Conservation (phyloP, 2,329 filamentous ascomycete genomes). For the Cladosporium sp. region DNA sequence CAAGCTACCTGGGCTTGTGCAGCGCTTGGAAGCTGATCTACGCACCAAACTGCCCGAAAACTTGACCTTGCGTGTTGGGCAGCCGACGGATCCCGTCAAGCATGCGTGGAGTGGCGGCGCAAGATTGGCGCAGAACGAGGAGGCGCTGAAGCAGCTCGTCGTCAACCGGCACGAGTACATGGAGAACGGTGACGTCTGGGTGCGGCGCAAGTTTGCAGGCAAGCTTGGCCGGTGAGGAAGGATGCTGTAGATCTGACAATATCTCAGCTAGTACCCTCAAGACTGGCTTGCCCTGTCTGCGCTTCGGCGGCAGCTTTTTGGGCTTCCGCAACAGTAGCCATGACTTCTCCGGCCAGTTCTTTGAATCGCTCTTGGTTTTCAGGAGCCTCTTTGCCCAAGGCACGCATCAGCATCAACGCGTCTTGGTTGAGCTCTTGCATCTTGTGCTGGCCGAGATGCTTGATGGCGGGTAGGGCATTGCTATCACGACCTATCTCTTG, state of each 20-base stretch:
- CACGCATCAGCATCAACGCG: slow-evolving; percentile 8
- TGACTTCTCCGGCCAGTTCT: slow-evolving; percentile 7
- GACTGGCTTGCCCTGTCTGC: neutral
- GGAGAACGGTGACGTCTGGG: slow-evolving; percentile 63
- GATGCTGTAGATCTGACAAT: neutral
- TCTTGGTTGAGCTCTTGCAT: slow-evolving; percentile 18
- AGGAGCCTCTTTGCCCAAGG: slow-evolving; percentile 23
- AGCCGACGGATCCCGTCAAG: slow-evolving; percentile 67
- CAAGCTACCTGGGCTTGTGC: slow-evolving; percentile 73
- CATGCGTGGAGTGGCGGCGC: slow-evolving; percentile 86
- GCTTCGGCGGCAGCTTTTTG: slow-evolving; percentile 10
- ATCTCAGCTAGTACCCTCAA: slow-evolving; percentile 14
- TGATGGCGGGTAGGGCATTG: slow-evolving; percentile 9
- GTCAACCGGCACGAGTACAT: slow-evolving; percentile 91
- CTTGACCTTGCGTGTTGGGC: slow-evolving; percentile 70
- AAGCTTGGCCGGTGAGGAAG: slow-evolving; percentile 23
- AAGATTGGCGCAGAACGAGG: slow-evolving; percentile 64
- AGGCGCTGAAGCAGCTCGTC: slow-evolving; percentile 59
- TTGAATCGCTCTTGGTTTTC: slow-evolving; percentile 24
- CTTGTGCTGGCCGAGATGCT: slow-evolving; percentile 21
- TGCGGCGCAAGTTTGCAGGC: slow-evolving; percentile 30
- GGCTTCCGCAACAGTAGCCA: slow-evolving; percentile 4
- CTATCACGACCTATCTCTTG: slow-evolving; percentile 19
- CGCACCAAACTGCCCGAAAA: slow-evolving; percentile 52
- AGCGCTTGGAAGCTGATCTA: slow-evolving; percentile 54